Percentiles rank a stretch among this genome's conserved stretches.
Conservation (phyloP, 768 basidiomycete genomes). For the Leccinum aurantiacum region DNA sequence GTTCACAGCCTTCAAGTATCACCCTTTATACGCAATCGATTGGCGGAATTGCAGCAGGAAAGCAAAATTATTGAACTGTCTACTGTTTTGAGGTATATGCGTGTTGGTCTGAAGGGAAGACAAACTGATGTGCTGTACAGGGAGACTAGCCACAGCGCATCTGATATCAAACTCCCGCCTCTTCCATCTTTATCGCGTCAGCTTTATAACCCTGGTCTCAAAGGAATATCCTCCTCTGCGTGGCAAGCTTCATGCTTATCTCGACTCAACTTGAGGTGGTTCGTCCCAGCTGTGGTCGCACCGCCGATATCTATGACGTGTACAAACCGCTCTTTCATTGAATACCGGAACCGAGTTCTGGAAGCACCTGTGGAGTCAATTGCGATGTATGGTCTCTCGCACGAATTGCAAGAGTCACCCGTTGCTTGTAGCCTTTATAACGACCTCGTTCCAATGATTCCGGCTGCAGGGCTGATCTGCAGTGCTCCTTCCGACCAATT, state of each 20-base stretch:
- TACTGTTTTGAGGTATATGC: constrained; percentile 49
- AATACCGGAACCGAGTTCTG: constrained; percentile 56
- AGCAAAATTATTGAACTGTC: constrained; percentile 38
- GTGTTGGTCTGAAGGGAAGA: constrained; percentile 4
- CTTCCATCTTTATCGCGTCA: constrained; percentile 28
- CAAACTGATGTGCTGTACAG: constrained; percentile 17
- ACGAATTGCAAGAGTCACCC: constrained; percentile 58
- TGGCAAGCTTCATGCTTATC: constrained; percentile 84
- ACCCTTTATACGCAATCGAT: constrained; percentile 56
- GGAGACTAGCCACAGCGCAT: constrained; percentile 19
- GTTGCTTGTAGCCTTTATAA: constrained; percentile 48
- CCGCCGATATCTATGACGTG: constrained; percentile 77
- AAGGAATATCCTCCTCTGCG: constrained; percentile 55
- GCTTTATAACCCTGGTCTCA: constrained; percentile 47
- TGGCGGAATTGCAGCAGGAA: constrained; percentile 51
- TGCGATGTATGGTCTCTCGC: constrained; percentile 82
- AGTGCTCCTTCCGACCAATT: constrained; percentile 70
- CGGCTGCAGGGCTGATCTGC: constrained; percentile 65
- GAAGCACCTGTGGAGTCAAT: constrained; percentile 75
- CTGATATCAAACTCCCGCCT: constrained; percentile 18
- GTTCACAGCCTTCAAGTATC: constrained; percentile 59
- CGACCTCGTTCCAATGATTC: constrained; percentile 54
- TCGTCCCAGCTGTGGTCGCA: constrained; percentile 80
- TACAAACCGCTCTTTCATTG: constrained; percentile 75
- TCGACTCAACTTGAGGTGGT: constrained; percentile 78